Conservation (phyloP, 169 alveolate species). For the Plasmodium gaboni region DNA sequence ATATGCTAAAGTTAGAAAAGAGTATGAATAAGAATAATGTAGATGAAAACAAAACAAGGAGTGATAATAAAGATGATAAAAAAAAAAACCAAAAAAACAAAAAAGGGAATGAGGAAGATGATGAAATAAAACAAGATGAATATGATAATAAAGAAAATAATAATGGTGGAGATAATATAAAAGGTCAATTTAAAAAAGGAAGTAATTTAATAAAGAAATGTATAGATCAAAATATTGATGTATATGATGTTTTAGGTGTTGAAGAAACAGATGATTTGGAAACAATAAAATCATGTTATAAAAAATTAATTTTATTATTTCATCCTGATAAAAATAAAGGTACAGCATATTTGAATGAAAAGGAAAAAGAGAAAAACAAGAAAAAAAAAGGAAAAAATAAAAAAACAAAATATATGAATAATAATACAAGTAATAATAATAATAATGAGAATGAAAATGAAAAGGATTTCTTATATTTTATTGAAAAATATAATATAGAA, state of each 20-base stretch:
- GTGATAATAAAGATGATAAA: neutral
- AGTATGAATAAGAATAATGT: neutral
- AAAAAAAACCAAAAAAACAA: conserved; percentile 14
- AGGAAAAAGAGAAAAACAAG: conserved; percentile 64
- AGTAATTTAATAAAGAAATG: conserved; percentile 79
- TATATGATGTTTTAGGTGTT: conserved; percentile 82
- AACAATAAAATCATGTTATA: conserved; percentile 80
- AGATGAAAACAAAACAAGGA: neutral
- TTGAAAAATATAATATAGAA: conserved; percentile 78
- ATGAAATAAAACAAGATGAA: neutral
- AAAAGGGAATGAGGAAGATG: conserved; percentile 9
- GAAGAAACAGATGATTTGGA: conserved; percentile 82
- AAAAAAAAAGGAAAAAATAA: conserved; percentile 69
- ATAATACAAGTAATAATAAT: conserved; percentile 8
- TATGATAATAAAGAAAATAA: conserved; percentile 24
- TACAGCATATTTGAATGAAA: conserved; percentile 32
- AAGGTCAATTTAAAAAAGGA: conserved; percentile 34
- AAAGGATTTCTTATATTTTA: conserved; percentile 73
- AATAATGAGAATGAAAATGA: conserved; percentile 7
- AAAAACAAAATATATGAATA: conserved; percentile 16
- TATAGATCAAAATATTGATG: conserved; percentile 79
- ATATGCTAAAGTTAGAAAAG: conserved; percentile 5
- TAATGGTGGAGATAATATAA: conserved; percentile 19
- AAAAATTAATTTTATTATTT: conserved; percentile 81
- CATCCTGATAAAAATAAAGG: conserved; percentile 86